Base-by-base conservation (phyloP, 805 yeast species). In the Pichia gijzeniarum region DNA sequence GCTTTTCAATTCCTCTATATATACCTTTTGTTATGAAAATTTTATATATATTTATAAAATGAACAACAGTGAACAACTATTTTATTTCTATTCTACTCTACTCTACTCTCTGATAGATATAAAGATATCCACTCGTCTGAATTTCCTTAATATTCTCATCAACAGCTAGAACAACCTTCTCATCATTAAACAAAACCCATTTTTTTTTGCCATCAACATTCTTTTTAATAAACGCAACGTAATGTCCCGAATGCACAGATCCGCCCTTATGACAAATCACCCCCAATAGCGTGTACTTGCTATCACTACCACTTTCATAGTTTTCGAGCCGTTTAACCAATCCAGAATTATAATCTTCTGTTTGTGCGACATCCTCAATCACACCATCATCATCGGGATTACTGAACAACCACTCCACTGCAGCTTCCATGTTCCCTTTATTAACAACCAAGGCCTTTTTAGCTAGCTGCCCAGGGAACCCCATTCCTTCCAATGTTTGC, bases 191-290 rank as follows among this genome's bases (percentile, higher is more conserved):
- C 36, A 89, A 67, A 2, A 83, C 82, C 95, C 95, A 88, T 43
- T 70, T 66, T 12, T 51, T 58, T 43, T 55, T 60, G 2, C 69
- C 73, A 2, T 67, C 66, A 6, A 69, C 55, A 2, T 63, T 46
- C 48, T 77, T 75, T 45, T 70, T 74, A 28, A 85, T 69, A 56
- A 84, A 89, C 1, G 82, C 85, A 35, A 90, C 96, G 62, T 89
- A 89, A 61, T 89, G 97, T 1, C 96, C 96, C 0, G 95, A 85
- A 53, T 90, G 96, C 1, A 87, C 83, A 12, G 95, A 83, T 2
- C 79, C 71, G 7, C 97, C 97, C 61, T 89, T 90, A 62, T 89
- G 97, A 60, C 96, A 88, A 14, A 90, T 71, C 5, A 85, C 82
- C 0, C 84, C 83, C 37, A 73, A 69, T 40, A 90, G 62, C 4